phyloP scores from a whole-genome alignment of 257 asterid species.

The Ocimum tenuiflorum region DNA sequence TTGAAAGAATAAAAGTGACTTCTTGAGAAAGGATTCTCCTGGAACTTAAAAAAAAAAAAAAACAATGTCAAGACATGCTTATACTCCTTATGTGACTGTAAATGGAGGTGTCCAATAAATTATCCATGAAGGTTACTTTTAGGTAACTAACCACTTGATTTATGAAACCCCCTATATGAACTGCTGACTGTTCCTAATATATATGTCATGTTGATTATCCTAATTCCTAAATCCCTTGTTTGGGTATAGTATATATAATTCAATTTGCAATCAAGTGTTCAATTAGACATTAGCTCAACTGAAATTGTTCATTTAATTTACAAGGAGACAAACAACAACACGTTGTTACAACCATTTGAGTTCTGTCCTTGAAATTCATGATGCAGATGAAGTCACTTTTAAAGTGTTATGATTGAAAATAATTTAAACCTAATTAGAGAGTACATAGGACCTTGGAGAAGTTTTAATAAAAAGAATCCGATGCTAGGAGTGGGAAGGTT shows the following conservation, averaged over 20 bases:
- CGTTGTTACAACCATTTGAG: not conserved
- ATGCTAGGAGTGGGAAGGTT: constrained; percentile 7
- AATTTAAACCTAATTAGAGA: not conserved
- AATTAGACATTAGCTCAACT: not conserved
- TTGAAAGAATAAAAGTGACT: not conserved
- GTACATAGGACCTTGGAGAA: not conserved
- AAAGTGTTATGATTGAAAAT: not conserved
- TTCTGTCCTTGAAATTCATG: not conserved
- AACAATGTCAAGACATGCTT: not conserved
- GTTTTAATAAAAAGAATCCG: not conserved
- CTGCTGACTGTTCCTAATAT: not conserved
- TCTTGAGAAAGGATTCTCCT: not conserved
- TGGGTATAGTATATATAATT: not conserved
- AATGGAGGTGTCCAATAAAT: not conserved
- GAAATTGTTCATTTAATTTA: not conserved
- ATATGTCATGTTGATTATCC: not conserved
- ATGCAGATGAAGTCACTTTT: not conserved
- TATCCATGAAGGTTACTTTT: not conserved
- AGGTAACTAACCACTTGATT: not conserved
- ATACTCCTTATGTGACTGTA: not conserved
- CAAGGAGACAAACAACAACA: not conserved
- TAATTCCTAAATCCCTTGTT: not conserved
- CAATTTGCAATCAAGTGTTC: not conserved
- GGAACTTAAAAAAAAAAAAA: not conserved
- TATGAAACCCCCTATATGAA: not conserved